These are phyloP conservation scores for Alloascoidea hylecoeti DNA, from an alignment of 805 yeast genomes.

Conservation along the genomic window DNA sequence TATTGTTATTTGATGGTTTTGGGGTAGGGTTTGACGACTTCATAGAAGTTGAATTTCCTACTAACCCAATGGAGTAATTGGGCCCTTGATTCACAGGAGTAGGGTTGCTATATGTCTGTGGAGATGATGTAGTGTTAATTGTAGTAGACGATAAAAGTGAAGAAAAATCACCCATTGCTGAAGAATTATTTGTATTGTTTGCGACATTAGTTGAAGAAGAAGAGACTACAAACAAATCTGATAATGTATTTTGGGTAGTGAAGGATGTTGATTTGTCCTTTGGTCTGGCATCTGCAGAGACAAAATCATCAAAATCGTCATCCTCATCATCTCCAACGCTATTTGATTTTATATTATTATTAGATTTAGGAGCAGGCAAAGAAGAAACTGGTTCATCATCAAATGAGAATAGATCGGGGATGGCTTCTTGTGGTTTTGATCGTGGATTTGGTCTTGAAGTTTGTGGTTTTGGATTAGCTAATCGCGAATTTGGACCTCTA, in stretches of 20 bases:
- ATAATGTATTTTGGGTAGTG: not conserved
- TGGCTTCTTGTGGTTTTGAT: not conserved
- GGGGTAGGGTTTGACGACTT: not conserved
- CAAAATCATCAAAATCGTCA: not conserved
- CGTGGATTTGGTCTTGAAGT: not conserved
- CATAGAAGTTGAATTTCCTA: no score
- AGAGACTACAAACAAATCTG: not conserved
- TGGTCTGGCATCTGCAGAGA: not conserved
- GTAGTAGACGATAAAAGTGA: not conserved
- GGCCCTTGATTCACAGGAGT: not conserved
- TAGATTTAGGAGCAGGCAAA: not conserved
- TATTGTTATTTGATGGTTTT: not conserved
- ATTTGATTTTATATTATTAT: not conserved
- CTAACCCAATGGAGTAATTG: no score
- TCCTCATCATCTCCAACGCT: not conserved
- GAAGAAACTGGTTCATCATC: constrained; percentile 1
- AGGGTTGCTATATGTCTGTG: not conserved
- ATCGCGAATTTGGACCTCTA: not conserved
- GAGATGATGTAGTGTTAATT: not conserved
- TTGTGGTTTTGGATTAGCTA: not conserved
- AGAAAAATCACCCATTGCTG: not conserved
- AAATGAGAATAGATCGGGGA: constrained; percentile 1
- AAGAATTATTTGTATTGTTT: not conserved
- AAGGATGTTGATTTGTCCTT: not conserved
- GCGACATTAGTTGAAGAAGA: not conserved